Base-by-base conservation (phyloP, 495 filamentous ascomycete species). In the Penicillium malachiteum region DNA sequence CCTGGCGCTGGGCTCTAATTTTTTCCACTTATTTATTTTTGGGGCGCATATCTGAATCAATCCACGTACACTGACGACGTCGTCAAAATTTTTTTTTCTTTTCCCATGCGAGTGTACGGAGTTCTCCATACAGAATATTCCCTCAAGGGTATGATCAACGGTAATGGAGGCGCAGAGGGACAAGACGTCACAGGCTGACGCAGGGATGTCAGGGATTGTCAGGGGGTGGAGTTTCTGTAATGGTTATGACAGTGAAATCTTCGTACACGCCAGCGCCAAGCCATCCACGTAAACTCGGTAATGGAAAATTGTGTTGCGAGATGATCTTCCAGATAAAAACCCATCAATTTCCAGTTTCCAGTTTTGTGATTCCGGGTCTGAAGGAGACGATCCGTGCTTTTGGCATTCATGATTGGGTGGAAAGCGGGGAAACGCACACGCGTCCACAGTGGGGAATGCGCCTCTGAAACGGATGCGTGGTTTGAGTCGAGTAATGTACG, bases 111-210 rank as follows among this genome's bases (percentile, higher is more conserved):
- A 26, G 2, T 26, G 21, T 26, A 26, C 21, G 21, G 21, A 26
- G 21, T 26, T 2, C 21, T 26, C 21, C 21, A 26, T 26, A 26
- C 21, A 4, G 21, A 26, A 30, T 46, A 26, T 46, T 46, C 16
- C 30, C 42, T 26, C 30, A 21, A 14, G 7, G 7, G 17, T 26
- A 31, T 44, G 12, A 17, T 16, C n/a, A 52, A 10, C 37, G 21
- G 17, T 14, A 35, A 26, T 17, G 31, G 52, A 58, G 55, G 54
- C 55, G 46, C 45, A 54, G 48, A 54, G 21, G 38, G 18, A 16
- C 52, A 49, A 30, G 52, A 69, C 66, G 66, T 69, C 66, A 69
- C 59, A 42, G 57, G 61, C 61, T 67, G 62, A 67, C 66, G 66
- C 62, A 62, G 60, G 54, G 41, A 57, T 53, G 52, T 38, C 14